Conservation (phyloP, 306 rosid genomes). For the Vachellia collinsii region DNA sequence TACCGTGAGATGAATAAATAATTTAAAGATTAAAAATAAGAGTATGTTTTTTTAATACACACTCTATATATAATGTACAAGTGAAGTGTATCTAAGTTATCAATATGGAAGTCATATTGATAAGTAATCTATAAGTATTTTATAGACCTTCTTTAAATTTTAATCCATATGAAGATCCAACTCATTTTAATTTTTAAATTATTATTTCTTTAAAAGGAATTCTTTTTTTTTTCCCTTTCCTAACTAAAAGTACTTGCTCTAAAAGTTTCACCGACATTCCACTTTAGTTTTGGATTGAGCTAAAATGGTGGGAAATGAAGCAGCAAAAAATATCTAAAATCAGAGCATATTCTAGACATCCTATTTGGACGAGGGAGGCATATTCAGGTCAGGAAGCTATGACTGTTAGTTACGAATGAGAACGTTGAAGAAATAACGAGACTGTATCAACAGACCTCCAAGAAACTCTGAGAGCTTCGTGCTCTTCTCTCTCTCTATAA, state of each 20-base stretch:
- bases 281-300: not conserved
- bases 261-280: not conserved
- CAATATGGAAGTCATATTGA: too few species aligned
- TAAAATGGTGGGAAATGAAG: not conserved
- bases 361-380: conserved; percentile 13
- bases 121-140: too few species aligned
- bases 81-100: too few species aligned
- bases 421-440: not conserved
- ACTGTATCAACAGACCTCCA: not conserved
- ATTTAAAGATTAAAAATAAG: not conserved
- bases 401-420: conserved; percentile 49
- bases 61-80: too few species aligned
- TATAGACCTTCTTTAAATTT: too few species aligned
- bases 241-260: not conserved
- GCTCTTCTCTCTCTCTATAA: not conserved
- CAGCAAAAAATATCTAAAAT: not conserved
- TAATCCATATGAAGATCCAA: too few species aligned
- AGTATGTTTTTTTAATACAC: too few species aligned
- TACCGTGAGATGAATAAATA: not conserved
- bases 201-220: too few species aligned
- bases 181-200: not conserved
- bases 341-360: not conserved
- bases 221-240: too few species aligned
- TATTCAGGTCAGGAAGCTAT: conserved; percentile 33
- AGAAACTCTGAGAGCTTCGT: not conserved